These are phyloP conservation scores for Ruellia speciosa DNA, from an alignment of 305 asterid genomes.

Conservation along the genomic window DNA sequence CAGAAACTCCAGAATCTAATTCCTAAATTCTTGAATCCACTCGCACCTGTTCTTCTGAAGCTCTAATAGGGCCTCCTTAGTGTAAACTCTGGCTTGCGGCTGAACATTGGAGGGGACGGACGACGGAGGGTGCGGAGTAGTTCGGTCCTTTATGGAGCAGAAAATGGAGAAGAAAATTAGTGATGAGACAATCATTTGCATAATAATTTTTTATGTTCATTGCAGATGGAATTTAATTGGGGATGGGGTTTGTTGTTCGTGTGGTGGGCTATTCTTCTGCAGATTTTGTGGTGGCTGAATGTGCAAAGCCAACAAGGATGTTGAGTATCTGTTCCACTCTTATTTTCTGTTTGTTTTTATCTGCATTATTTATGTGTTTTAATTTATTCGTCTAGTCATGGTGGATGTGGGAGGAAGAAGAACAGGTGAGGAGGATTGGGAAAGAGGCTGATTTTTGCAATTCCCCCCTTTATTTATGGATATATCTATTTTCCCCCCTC, in stretches of 20 bases:
- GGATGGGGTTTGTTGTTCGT: too few species aligned
- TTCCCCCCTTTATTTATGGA: too few species aligned
- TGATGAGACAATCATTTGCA: too few species aligned
- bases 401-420: too few species aligned
- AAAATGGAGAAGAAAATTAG: constrained; percentile 29
- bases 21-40: too few species aligned
- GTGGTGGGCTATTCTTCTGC: constrained; percentile 19
- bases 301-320: constrained; percentile 21
- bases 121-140: constrained; percentile 33
- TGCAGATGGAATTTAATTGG: too few species aligned
- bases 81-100: constrained; percentile 87
- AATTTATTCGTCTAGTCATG: background rate
- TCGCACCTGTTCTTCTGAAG: constrained; percentile 98
- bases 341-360: background rate
- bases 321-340: constrained; percentile 14
- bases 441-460: too few species aligned
- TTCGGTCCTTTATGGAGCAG: constrained; percentile 49
- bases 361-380: background rate
- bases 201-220: too few species aligned
- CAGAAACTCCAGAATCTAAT: too few species aligned
- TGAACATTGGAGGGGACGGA: constrained; percentile 70
- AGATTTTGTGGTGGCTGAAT: constrained; percentile 20
- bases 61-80: constrained; percentile 81
- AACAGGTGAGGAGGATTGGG: too few species aligned
- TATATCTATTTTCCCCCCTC: too few species aligned